phyloP scores from a whole-genome alignment of 2,329 filamentous ascomycete genomes.

The Aspergillus sp. region DNA sequence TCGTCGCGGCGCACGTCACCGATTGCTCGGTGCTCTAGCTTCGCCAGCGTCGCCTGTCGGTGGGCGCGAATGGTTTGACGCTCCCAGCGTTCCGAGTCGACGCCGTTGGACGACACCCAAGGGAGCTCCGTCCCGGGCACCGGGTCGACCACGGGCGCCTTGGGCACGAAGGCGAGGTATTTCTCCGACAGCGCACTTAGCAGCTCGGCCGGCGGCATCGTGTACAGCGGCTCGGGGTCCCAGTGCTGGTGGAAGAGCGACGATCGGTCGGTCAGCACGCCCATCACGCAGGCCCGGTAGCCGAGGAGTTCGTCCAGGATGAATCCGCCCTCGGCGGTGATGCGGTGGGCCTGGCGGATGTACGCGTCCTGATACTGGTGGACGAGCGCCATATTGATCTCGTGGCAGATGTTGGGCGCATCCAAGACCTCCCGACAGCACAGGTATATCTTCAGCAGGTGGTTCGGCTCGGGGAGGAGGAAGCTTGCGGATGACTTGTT shows the following conservation, averaged over 20 bases:
- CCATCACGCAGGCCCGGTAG: slow-evolving; percentile 28
- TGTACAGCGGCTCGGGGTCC: slow-evolving; percentile 28
- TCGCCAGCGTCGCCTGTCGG: slow-evolving; percentile 31
- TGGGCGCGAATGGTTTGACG: slow-evolving; percentile 27
- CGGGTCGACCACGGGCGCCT: slow-evolving; percentile 12
- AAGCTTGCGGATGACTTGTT: slow-evolving; percentile 12
- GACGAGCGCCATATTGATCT: slow-evolving; percentile 25
- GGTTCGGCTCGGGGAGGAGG: slow-evolving; percentile 31
- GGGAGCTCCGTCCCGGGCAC: slow-evolving; percentile 20
- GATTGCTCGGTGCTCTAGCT: slow-evolving; percentile 31
- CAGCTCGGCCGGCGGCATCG: slow-evolving; percentile 26
- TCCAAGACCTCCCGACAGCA: slow-evolving; percentile 33
- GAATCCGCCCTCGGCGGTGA: slow-evolving; percentile 12
- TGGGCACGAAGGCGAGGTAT: slow-evolving; percentile 28
- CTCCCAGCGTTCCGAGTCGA: slow-evolving; percentile 16
- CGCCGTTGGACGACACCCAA: slow-evolving; percentile 18
- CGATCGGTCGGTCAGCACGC: slow-evolving; percentile 21
- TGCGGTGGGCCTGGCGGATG: slow-evolving; percentile 21
- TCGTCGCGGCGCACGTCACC: slow-evolving; percentile 33
- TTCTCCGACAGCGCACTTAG: slow-evolving; percentile 34
- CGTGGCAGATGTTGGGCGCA: slow-evolving; percentile 23
- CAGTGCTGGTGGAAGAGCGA: slow-evolving; percentile 27
- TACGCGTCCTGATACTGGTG: slow-evolving; percentile 28
- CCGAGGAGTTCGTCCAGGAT: slow-evolving; percentile 23
- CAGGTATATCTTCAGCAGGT: slow-evolving; percentile 32